Conservation (phyloP, 1,284 basidiomycete species). For the Cryptococcus sp. region DNA sequence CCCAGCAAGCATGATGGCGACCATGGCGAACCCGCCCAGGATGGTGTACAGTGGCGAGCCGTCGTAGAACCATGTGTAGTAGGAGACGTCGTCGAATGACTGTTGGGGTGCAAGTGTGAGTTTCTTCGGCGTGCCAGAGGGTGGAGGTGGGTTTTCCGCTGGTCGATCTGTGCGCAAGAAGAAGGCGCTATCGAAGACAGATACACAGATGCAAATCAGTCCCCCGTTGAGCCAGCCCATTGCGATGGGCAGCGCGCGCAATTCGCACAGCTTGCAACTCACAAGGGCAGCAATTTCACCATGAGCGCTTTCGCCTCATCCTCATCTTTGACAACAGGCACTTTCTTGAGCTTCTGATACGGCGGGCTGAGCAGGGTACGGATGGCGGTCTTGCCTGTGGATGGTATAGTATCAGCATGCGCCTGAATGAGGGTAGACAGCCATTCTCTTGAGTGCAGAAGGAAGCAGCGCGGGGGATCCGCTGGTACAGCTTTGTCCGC, state of each 20-base stretch:
- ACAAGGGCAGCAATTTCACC: conserved; percentile 67
- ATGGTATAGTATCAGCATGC: neutral
- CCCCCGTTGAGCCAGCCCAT: no score
- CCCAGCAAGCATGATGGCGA: conserved; percentile 88
- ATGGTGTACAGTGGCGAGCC: conserved; percentile 92
- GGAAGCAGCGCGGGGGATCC: no score
- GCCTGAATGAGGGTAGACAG: neutral
- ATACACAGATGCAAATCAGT: neutral
- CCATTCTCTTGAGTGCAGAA: neutral
- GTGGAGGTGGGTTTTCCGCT: conserved; percentile 52
- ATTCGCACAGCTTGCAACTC: conserved; percentile 14
- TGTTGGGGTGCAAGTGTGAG: conserved; percentile 80
- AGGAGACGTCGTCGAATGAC: conserved; percentile 68
- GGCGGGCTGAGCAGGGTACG: conserved; percentile 89
- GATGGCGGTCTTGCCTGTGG: conserved; percentile 81
- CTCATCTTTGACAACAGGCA: conserved; percentile 74
- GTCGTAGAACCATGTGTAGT: conserved; percentile 97
- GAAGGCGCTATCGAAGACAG: conserved; percentile 61
- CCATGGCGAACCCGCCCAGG: conserved; percentile 89
- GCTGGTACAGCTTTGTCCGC: neutral
- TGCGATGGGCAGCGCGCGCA: neutral
- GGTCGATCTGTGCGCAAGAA: conserved; percentile 85
- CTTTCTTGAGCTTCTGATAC: conserved; percentile 84
- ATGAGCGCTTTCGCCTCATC: conserved; percentile 73
- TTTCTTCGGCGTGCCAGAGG: conserved; percentile 72